These are phyloP conservation scores for Lotmaria passim DNA, from an alignment of 208 protist species.

Conservation along the genomic window DNA sequence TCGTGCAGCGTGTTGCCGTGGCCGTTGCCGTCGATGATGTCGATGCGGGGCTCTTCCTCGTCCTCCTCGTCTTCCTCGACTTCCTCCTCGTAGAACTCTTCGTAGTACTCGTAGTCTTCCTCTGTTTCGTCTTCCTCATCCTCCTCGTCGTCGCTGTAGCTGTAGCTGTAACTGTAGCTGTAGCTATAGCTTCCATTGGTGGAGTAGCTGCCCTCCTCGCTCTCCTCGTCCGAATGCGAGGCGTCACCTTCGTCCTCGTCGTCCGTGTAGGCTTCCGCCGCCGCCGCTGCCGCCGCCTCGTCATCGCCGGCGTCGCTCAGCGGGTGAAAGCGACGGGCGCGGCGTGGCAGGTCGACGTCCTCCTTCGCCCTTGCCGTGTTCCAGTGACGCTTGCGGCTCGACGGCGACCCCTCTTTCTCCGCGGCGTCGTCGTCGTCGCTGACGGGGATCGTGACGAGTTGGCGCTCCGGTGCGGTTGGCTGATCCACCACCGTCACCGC, in stretches of 20 bases:
- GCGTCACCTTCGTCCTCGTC: slow-evolving; percentile 15
- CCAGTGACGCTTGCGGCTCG: slow-evolving; percentile 20
- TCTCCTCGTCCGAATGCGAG: slow-evolving; percentile 2
- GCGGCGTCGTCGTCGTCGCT: slow-evolving; percentile 11
- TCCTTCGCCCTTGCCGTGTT: not conserved
- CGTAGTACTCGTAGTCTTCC: slow-evolving; percentile 58
- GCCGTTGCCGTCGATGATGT: slow-evolving; percentile 63
- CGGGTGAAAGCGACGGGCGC: slow-evolving; percentile 19
- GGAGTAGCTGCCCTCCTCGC: slow-evolving; percentile 22
- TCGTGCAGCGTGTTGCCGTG: slow-evolving; percentile 55
- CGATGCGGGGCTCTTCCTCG: slow-evolving; percentile 78
- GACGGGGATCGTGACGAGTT: slow-evolving; percentile 13
- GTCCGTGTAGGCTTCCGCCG: not conserved
- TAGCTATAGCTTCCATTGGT: slow-evolving; percentile 21
- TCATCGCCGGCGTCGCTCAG: slow-evolving; percentile 7
- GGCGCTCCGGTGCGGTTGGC: not conserved
- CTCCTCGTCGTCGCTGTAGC: slow-evolving; percentile 21
- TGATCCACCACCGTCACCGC: slow-evolving; percentile 11
- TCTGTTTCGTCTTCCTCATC: slow-evolving; percentile 21
- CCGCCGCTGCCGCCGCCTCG: not conserved
- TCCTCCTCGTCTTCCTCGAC: slow-evolving; percentile 69
- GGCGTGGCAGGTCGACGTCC: slow-evolving; percentile 7
- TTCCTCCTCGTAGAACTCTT: slow-evolving; percentile 71
- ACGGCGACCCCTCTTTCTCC: not conserved
- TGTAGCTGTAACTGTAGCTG: slow-evolving; percentile 32